phyloP scores from a whole-genome alignment of 257 asterid species.

The Cinchona pubescens region DNA sequence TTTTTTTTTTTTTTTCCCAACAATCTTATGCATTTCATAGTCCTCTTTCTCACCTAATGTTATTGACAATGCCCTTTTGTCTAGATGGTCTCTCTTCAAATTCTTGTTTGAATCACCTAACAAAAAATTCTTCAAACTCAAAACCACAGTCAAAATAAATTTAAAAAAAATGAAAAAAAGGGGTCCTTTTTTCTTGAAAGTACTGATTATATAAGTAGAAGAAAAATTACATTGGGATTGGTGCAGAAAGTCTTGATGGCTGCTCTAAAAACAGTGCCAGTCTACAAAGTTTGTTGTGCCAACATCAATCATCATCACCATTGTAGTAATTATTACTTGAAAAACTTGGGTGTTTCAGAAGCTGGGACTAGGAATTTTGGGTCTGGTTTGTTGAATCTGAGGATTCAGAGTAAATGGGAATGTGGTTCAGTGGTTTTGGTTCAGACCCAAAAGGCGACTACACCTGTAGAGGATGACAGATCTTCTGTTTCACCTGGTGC shows the following conservation, averaged over 20 bases:
- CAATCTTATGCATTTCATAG: no score
- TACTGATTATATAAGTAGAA: no score
- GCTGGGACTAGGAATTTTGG: slow-evolving; percentile 22
- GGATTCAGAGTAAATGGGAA: slow-evolving; percentile 48
- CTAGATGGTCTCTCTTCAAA: not conserved
- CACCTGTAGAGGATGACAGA: slow-evolving; percentile 58
- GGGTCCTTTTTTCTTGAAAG: slow-evolving; percentile 5
- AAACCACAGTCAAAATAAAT: not conserved
- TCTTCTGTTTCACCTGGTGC: slow-evolving; percentile 38
- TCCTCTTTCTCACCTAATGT: not conserved
- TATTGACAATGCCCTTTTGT: not conserved
- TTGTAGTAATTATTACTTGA: slow-evolving; percentile 16
- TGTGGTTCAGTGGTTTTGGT: slow-evolving; percentile 31
- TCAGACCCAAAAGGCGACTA: slow-evolving; percentile 39
- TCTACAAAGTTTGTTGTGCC: slow-evolving; percentile 32
- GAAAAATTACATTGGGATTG: slow-evolving; percentile 26
- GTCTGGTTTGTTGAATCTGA: slow-evolving; percentile 38
- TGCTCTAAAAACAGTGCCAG: slow-evolving; percentile 46
- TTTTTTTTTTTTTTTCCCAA: no score
- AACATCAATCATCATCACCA: slow-evolving; percentile 11
- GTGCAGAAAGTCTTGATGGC: slow-evolving; percentile 36
- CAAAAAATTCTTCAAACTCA: not conserved
- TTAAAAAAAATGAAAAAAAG: not conserved
- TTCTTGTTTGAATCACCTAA: not conserved
- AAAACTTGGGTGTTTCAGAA: slow-evolving; percentile 37